phyloP scores from a whole-genome alignment of 1,284 basidiomycete genomes.

The Athelia sp. region DNA sequence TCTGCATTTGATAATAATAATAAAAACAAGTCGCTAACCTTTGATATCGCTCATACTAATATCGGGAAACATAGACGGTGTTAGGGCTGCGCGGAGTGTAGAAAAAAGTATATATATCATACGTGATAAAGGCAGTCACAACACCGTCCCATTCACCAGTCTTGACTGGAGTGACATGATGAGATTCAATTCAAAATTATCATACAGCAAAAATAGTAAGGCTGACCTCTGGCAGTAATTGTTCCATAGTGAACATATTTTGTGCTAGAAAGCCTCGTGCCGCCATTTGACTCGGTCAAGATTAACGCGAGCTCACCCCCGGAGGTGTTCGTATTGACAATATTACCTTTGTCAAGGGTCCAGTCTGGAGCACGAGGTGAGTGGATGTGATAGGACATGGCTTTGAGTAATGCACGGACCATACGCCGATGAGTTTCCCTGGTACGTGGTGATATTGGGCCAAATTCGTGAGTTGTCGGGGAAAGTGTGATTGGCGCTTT shows the following conservation, averaged over 20 bases:
- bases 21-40: constrained; percentile 42
- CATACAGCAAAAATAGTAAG: constrained; percentile 5
- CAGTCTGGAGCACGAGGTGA: constrained; percentile 45
- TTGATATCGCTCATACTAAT: constrained; percentile 37
- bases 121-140: constrained; percentile 76
- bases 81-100: no score
- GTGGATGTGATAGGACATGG: neutral
- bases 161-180: constrained; percentile 43
- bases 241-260: constrained; percentile 79
- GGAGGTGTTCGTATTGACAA: constrained; percentile 58
- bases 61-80: no score
- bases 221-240: constrained; percentile 63
- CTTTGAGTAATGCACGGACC: neutral
- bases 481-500: constrained; percentile 58
- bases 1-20: no score
- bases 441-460: constrained; percentile 56
- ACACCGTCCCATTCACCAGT: constrained; percentile 70
- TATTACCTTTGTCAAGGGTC: constrained; percentile 62
- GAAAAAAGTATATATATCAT: no score
- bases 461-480: constrained; percentile 63
- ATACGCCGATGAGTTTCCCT: constrained; percentile 70
- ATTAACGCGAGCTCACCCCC: constrained; percentile 60
- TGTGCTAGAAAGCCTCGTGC: constrained; percentile 74
- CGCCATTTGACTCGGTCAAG: constrained; percentile 65
- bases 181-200: neutral